phyloP scores from a whole-genome alignment of 164 flowering plant species.

The Magnolia officinalis region DNA sequence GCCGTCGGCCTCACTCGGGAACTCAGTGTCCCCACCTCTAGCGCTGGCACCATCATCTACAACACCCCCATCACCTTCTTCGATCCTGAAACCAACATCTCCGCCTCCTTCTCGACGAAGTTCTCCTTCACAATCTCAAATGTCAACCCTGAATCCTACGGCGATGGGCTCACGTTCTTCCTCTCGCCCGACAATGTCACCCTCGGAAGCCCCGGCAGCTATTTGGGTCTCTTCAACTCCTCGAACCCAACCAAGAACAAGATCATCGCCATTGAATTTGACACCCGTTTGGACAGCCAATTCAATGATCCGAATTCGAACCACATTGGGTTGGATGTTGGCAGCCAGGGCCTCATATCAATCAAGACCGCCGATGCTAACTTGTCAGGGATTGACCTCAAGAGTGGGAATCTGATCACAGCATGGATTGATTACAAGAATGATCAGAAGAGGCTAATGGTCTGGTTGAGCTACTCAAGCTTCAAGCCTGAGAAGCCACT shows the following conservation, averaged over 20 bases:
- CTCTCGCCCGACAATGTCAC: conserved; percentile 52
- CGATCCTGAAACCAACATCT: conserved; percentile 44
- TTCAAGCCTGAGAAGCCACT: conserved; percentile 52
- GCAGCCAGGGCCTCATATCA: conserved; percentile 38
- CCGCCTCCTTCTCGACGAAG: conserved; percentile 73
- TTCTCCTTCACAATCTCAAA: conserved; percentile 69
- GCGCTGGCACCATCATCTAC: conserved; percentile 70
- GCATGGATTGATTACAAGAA: conserved; percentile 77
- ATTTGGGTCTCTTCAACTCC: conserved; percentile 75
- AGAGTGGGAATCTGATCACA: conserved; percentile 65
- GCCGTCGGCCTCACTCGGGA: conserved; percentile 77
- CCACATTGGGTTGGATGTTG: conserved; percentile 77
- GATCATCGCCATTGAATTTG: conserved; percentile 80
- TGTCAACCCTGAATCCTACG: conserved; percentile 50
- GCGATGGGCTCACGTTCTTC: conserved; percentile 81
- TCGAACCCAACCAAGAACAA: conserved; percentile 42
- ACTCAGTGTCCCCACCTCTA: conserved; percentile 59
- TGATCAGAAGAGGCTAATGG: conserved; percentile 35
- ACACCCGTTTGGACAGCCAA: conserved; percentile 52
- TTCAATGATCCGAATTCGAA: conserved; percentile 64
- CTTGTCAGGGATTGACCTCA: conserved; percentile 46
- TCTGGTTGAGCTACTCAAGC: conserved; percentile 59
- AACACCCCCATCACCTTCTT: conserved; percentile 53
- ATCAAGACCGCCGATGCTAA: conserved; percentile 43
- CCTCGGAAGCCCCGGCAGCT: conserved; percentile 74